These are phyloP conservation scores for Chalara sp. DNA, from an alignment of 2,329 filamentous ascomycete species.

Conservation along the genomic window DNA sequence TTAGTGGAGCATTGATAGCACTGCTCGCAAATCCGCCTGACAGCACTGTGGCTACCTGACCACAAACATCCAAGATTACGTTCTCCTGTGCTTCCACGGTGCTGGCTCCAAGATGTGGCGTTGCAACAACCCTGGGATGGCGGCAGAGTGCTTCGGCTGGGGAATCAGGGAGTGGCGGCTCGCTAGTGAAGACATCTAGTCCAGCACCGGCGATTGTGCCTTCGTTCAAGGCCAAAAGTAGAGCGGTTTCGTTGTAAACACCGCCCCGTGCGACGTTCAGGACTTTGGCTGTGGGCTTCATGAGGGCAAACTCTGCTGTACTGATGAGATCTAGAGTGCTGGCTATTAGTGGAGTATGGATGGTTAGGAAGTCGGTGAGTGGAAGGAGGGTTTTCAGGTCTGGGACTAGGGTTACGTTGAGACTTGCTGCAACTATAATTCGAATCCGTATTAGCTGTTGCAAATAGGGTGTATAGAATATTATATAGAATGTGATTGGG, in stretches of 20 bases:
- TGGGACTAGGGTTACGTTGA: slow-evolving; percentile 56
- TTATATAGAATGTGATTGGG: too few species aligned
- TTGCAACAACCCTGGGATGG: slow-evolving; percentile 68
- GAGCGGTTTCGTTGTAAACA: slow-evolving; percentile 69
- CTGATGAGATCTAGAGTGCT: slow-evolving; percentile 70
- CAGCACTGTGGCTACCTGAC: slow-evolving; percentile 69
- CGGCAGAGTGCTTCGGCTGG: slow-evolving; percentile 55
- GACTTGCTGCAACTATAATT: slow-evolving; percentile 57
- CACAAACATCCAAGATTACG: slow-evolving; percentile 75
- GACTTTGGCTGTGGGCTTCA: slow-evolving; percentile 69
- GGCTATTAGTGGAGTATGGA: slow-evolving; percentile 74
- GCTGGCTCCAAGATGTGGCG: slow-evolving; percentile 73
- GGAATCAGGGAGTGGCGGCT: slow-evolving; percentile 57
- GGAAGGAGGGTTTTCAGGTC: slow-evolving; percentile 55
- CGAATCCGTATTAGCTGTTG: too few species aligned
- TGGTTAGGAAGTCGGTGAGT: slow-evolving; percentile 67
- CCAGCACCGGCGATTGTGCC: slow-evolving; percentile 71
- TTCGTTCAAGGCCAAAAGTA: slow-evolving; percentile 62
- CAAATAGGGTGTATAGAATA: too few species aligned
- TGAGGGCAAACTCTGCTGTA: slow-evolving; percentile 56
- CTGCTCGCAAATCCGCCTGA: slow-evolving; percentile 65
- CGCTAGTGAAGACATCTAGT: slow-evolving; percentile 72
- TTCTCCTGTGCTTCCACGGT: slow-evolving; percentile 82
- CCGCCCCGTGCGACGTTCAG: slow-evolving; percentile 76
- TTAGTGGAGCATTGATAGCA: slow-evolving; percentile 76